A percentile compares a stretch with the other conserved stretches of the same genome.
These are phyloP conservation scores for Pseudozyma thailandica DNA, from an alignment of 1,284 basidiomycete genomes.

Conservation along the genomic window DNA sequence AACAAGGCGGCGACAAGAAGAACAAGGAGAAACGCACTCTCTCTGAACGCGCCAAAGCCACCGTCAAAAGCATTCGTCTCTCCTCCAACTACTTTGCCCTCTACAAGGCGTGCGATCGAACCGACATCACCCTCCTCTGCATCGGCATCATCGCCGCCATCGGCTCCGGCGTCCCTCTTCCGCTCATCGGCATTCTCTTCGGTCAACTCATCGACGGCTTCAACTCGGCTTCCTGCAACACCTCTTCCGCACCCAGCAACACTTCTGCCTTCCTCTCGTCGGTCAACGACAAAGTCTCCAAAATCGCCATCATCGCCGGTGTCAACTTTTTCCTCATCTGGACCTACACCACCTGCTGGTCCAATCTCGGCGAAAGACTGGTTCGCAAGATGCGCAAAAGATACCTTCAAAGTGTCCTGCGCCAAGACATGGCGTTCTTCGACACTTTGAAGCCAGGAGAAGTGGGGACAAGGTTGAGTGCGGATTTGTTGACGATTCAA, in stretches of 20 bases:
- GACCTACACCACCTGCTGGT: conserved; percentile 62
- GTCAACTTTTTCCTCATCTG: conserved; percentile 63
- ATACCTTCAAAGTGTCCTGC: conserved; percentile 69
- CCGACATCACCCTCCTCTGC: conserved; percentile 42
- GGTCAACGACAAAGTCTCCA: conserved; percentile 53
- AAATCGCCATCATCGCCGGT: conserved; percentile 55
- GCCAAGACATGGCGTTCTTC: conserved; percentile 69
- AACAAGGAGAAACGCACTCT: not conserved
- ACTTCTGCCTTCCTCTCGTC: conserved; percentile 35
- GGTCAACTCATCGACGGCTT: conserved; percentile 62
- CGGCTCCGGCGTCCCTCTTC: conserved; percentile 58
- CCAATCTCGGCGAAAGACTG: conserved; percentile 55
- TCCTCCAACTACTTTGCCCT: conserved; percentile 53
- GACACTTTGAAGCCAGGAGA: conserved; percentile 57
- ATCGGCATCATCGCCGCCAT: conserved; percentile 55
- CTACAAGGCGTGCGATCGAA: conserved; percentile 29
- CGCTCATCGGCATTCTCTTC: conserved; percentile 59
- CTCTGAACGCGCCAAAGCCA: conserved; percentile 11
- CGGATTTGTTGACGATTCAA: conserved; percentile 56
- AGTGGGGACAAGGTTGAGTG: conserved; percentile 52
- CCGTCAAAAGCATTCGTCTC: conserved; percentile 23
- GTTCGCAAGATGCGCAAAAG: conserved; percentile 66
- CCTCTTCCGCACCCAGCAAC: conserved; percentile 23
- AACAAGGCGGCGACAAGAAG: conserved; percentile 1
- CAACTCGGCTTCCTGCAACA: conserved; percentile 46